These are phyloP conservation scores for Aspergillus diversus DNA, from an alignment of 495 filamentous ascomycete genomes.

Conservation along the genomic window DNA sequence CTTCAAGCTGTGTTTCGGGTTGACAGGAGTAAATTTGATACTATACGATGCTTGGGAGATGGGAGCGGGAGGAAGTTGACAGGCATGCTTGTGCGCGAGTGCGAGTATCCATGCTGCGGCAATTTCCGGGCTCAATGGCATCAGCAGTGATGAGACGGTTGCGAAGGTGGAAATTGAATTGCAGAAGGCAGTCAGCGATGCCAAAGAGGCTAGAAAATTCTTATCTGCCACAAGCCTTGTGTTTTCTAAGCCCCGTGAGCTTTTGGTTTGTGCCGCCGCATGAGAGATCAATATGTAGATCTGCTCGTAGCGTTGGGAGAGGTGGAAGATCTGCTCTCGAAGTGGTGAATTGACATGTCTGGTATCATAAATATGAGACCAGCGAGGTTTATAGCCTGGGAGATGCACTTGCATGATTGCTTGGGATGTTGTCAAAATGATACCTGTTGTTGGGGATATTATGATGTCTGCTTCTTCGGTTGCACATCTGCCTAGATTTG, in stretches of 20 bases:
- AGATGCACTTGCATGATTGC: slow-evolving; percentile 71
- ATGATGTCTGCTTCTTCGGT: slow-evolving; percentile 72
- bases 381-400: slow-evolving; percentile 56
- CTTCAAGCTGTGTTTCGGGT: slow-evolving; percentile 11
- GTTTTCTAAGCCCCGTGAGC: not conserved
- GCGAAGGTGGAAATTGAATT: slow-evolving; percentile 11
- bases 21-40: slow-evolving; percentile 22
- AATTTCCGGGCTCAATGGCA: slow-evolving; percentile 47
- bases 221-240: slow-evolving; percentile 26
- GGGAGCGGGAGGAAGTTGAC: slow-evolving; percentile 13
- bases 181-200: slow-evolving; percentile 25
- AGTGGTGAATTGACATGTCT: slow-evolving; percentile 47
- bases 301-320: slow-evolving; percentile 66
- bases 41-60: not conserved
- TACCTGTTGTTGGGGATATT: slow-evolving; percentile 68
- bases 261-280: not conserved
- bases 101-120: slow-evolving; percentile 36
- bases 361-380: slow-evolving; percentile 5
- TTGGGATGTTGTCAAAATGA: slow-evolving; percentile 73
- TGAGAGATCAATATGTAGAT: slow-evolving; percentile 67
- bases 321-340: slow-evolving; percentile 56
- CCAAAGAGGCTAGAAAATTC: slow-evolving; percentile 11
- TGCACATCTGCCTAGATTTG: not conserved
- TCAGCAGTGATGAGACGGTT: slow-evolving; percentile 38
- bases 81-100: slow-evolving; percentile 30